Evolutionary conservation across 495 filamentous ascomycete genomes (phyloP), one percentile per base, ranked within the genome.

Genomic region (Penicillium bovifimosum): DNA sequence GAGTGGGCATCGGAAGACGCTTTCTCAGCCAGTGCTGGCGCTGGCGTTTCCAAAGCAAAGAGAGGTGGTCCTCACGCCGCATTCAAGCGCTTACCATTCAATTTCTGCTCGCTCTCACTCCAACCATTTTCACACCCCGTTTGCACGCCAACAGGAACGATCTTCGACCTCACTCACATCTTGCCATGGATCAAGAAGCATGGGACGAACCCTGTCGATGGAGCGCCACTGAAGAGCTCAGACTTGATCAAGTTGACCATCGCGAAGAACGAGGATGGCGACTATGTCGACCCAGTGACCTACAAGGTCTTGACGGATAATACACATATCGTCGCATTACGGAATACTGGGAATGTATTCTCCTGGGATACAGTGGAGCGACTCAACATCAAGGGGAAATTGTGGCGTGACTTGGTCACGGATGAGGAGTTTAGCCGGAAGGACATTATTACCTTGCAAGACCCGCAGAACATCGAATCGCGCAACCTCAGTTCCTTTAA

Each of bases 251-350:
- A 91, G 66, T 81, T 99, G 34, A 85, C 90, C 50, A 89, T 96
- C 63, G 81, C 86, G 46, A 92, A 95, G 69, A 99, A 97, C 68
- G 92, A 88, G 47, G 86, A 92, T 49, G 89, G 85, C 48, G 95
- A 98, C 59, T 88, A 89, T 58, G 88, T 96, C 55, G 93, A 99
- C 66, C 93, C 93, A 1, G 92, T 99, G 17, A 96, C 89, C 3
- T 97, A 86, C 76, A 99, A 99, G 71, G 85, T 93, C 9, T 85
- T 99, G 58, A 99, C 93, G 33, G 91, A 99, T 65, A 97, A 96
- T 66, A 96, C 95, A 8, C 93, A 99, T 65, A 87, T 99, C 39
- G 88, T 97, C 39, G 91, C 91, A 27, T 73, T 99, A 52, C 76
- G 84, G 41, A 90, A 88, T 59, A 88, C 90, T 33, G 90, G 89